These are phyloP conservation scores for Colletotrichum noveboracense DNA, from an alignment of 2,329 filamentous ascomycete species.

Conservation along the genomic window DNA sequence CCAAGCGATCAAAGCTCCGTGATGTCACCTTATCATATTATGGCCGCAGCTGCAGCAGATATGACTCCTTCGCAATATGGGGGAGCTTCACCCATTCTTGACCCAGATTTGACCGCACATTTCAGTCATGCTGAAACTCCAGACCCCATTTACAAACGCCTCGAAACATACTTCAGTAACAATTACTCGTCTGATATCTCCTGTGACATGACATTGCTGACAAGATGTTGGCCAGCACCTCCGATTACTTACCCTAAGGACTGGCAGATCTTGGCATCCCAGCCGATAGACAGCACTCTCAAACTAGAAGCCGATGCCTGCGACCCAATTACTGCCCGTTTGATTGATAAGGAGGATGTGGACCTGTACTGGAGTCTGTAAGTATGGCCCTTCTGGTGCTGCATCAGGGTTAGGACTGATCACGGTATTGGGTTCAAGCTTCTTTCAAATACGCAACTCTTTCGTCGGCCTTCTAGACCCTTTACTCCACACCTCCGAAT, in stretches of 20 bases:
- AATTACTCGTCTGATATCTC: neutral
- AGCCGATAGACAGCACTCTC: constrained; percentile 24
- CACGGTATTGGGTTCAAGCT: constrained; percentile 1
- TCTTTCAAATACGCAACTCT: constrained; percentile 27
- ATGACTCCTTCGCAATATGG: neutral
- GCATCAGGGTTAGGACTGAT: neutral
- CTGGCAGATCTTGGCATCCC: constrained; percentile 26
- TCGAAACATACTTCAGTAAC: constrained; percentile 22
- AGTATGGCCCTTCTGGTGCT: neutral
- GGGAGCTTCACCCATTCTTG: neutral
- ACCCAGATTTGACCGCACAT: neutral
- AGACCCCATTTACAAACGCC: neutral
- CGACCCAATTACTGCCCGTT: constrained; percentile 25
- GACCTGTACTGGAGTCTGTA: neutral
- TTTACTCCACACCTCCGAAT: constrained; percentile 26
- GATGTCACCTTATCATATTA: constrained; percentile 25
- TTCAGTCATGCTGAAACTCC: neutral
- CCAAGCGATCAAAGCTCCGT: neutral
- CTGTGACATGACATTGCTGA: neutral
- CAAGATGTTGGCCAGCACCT: neutral
- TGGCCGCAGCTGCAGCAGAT: constrained; percentile 23
- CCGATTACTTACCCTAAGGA: constrained; percentile 4
- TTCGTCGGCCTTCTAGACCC: constrained; percentile 28
- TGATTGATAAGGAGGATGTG: constrained; percentile 27
- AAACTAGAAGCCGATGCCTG: constrained; percentile 26